Conservation (phyloP, 176 grass and related monocot species). For the Paspalum vaginatum region DNA sequence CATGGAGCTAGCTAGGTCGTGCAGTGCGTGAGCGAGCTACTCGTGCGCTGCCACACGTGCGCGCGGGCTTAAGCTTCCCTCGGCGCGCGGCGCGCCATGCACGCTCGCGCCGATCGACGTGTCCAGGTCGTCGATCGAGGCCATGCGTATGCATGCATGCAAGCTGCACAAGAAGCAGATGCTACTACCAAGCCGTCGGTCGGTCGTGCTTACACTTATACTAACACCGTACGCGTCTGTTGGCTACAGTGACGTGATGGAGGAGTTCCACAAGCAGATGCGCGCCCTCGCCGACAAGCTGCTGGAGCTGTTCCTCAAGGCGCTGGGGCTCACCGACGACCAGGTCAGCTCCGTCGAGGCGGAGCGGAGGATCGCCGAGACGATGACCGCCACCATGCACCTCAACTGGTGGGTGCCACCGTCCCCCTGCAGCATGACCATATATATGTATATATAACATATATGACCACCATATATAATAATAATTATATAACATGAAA, state of each 20-base stretch:
- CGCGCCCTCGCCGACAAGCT: constrained; percentile 57
- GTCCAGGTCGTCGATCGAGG: background rate
- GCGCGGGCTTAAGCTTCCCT: no score
- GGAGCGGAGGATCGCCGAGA: constrained; percentile 40
- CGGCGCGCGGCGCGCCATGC: no score
- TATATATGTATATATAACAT: no score
- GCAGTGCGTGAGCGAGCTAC: no score
- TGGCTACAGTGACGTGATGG: constrained; percentile 77
- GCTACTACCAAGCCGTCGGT: no score
- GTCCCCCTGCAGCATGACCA: no score
- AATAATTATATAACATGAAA: background rate
- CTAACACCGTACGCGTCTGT: background rate
- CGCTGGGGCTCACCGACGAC: constrained; percentile 69
- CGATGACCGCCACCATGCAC: constrained; percentile 59
- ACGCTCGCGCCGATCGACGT: no score
- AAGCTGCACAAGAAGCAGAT: background rate
- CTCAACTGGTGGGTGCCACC: constrained; percentile 54
- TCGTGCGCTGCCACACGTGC: no score
- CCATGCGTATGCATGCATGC: constrained; percentile 38
- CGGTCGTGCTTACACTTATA: no score
- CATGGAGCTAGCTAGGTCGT: no score
- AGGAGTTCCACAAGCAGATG: constrained; percentile 85
- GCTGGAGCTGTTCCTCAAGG: constrained; percentile 59
- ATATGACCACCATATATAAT: no score
- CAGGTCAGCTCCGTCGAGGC: constrained; percentile 48